Base-by-base conservation (phyloP, 176 grass and related monocot genomes). In the Oryza rufipogon region DNA sequence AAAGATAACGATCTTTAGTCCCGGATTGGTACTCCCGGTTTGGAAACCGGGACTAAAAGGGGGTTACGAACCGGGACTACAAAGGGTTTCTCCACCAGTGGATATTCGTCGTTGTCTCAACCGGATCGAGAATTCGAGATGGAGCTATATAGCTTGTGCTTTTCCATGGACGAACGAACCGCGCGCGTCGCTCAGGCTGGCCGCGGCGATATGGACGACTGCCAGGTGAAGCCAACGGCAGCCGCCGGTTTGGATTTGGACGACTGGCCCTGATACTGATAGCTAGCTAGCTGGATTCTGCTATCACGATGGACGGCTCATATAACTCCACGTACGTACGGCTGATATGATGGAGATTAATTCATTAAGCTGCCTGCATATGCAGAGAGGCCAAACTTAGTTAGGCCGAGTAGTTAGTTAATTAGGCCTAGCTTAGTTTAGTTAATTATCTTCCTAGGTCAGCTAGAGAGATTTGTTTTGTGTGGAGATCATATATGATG, bases 231-330 rank as follows among this genome's bases (percentile, higher is more conserved):
- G 49, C 16, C 2, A 78, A 66, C 2, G 51, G 33, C 39, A 42
- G 51, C 74, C 65, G 16, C 20, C 36, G 41, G 70, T 60, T 58
- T 0, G 15, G 39, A 38, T 36, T 66, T 49, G 52, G 3, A 39
- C 33, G 3, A 39, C 33, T 11, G 42, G 42, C 9, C 42, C 41
- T 32, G 30, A 32, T 9, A 1, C 38, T 39, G 39, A 39, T 39
- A 39, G 5, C 11, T 20, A 4, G 0, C 11, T 23, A 6, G 45
- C 10, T 46, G 22, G 23, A 32, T 66, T 46, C 63, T 75, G 60
- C 39, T 3, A 10, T 17, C 75, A 64, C 67, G 20, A 48, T 72
- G 66, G 67, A 86, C 39, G 84, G 67, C 20, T 47, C 67, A 9
- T 16, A 9, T 17, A 5, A 9, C 2, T 58, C 54, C 54, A 58